Evolutionary conservation across 306 rosid genomes (phyloP), one percentile per base, ranked within the genome.

Genomic region (Sindora glabra): DNA sequence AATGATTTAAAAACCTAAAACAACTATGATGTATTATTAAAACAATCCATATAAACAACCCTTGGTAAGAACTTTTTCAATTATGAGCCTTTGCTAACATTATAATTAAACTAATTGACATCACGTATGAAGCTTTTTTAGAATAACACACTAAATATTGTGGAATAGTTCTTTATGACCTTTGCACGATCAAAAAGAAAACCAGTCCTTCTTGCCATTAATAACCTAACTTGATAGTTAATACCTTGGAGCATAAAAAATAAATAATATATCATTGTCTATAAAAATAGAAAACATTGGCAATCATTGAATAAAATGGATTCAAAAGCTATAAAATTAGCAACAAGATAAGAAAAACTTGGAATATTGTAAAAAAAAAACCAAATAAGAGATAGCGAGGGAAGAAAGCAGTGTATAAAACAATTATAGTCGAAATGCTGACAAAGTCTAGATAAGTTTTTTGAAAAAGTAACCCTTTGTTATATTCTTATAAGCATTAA

Each of bases 181-280:
- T 73, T 86, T 95, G 96, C 96, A 87, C 37, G 92, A 87, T 69
- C 81, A 72, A 91, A 87, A 80, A 91, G 97, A 72, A 91, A 83
- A 64, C 84, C 75, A 34, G 85, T 78, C 48, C 77, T 78, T 74
- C 84, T 81, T 47, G 89, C 96, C 56, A 91, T 29, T 40, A 75
- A 75, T 62, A 83, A 79, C 30, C 96, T 86, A 73, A 91, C 97
- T 48, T 96, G 89, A 77, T 81, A 87, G 67, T 91, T 95, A 40
- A 55, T 64, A 77, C 87, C 96, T 52, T 57, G 89, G 10, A 85
- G 95, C 96, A 87, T 71, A 67, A 73, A 44, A 56, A 91, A 60
- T 68, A 91, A 71, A 74, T 73, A 60, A 48, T 77, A 92, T 53
- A 91, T 83, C 87, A 87, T 71, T 64, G 77, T 74, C 96, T 91